Conservation (phyloP, 176 grass and related monocot genomes). For the Stipa capillata region DNA sequence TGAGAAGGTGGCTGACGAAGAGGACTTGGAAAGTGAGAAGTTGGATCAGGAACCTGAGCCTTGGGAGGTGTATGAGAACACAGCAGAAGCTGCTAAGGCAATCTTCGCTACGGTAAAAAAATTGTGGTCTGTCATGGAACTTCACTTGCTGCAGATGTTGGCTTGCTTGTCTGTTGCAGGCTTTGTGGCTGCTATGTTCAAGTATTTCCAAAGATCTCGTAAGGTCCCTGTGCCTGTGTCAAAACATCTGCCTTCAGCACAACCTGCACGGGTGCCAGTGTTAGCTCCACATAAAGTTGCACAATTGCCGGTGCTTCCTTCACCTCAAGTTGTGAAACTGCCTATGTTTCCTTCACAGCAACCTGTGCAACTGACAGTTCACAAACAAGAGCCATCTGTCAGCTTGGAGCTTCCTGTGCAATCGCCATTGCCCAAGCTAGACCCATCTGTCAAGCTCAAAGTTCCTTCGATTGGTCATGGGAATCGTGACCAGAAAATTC, state of each 20-base stretch:
- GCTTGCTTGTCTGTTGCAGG: slow-evolving; percentile 16
- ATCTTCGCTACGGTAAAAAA: not conserved
- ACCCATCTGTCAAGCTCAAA: not conserved
- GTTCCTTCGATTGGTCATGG: not conserved
- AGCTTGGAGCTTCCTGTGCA: not conserved
- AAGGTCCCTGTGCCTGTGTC: not conserved
- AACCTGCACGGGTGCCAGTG: not conserved
- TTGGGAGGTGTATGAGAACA: slow-evolving; percentile 11
- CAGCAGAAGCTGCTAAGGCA: slow-evolving; percentile 20
- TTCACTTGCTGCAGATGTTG: slow-evolving; percentile 17
- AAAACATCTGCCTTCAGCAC: not conserved
- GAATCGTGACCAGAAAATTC: not conserved
- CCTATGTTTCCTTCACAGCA: not conserved
- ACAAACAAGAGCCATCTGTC: not conserved
- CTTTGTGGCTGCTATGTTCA: slow-evolving; percentile 18
- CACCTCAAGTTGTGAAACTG: not conserved
- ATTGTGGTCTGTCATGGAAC: slow-evolving; percentile 7
- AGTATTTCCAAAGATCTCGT: slow-evolving; percentile 10
- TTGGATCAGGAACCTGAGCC: not conserved
- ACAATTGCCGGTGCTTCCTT: not conserved
- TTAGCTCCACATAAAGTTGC: not conserved
- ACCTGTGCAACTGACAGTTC: not conserved
- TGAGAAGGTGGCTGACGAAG: not conserved
- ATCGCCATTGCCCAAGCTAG: not conserved
- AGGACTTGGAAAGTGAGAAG: not conserved